Base-by-base conservation (phyloP, 2,329 filamentous ascomycete species). In the Rutstroemia sp. region DNA sequence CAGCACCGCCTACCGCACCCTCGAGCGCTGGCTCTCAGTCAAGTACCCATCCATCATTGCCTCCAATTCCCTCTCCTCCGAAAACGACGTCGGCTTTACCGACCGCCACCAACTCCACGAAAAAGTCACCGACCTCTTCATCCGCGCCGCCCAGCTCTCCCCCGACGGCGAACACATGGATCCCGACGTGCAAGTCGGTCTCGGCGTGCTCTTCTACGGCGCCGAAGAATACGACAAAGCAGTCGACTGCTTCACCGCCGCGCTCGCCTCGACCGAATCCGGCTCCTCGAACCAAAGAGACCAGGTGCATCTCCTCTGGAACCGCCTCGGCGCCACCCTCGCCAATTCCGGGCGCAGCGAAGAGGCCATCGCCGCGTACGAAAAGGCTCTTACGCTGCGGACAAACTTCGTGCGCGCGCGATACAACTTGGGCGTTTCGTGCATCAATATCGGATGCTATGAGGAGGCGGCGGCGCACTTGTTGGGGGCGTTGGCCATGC, bases 211-310 rank as follows among this genome's bases (percentile, higher is more conserved):
- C 16, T 97, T 99, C 76, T 99, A 99, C 74, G 94, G 92, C 52
- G 91, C 90, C 30, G 94, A 99, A 73, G 92, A 97, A 70, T 97
- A 96, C 75, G 90, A 94, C 70, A 99, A 99, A 76, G 94, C 94
- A 0, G 92, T 99, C 39, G 94, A 99, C 76, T 99, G 95, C 77
- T 99, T 99, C 81, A 88, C 87, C 56, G 86, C 92, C 0, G 92
- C 95, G 0, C 82, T 99, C 23, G 88, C 90, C 58, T 90, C 85
- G 23, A 90, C 89, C 0, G 91, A 96, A 72, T 81, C 85, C 38
- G 94, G 94, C 58, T 83, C 83, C 8, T 87, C 85, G 58, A 97
- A 96, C 74, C 86, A 90, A 61, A 83, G 85, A 66, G 86, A 87
- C 67, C 91, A 96, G 73, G 77, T 96, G 1, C 94, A 97, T 69